Evolutionary conservation across 805 yeast genomes (phyloP), one percentile per base, ranked within the genome.

Genomic region (Candida railenensis): DNA sequence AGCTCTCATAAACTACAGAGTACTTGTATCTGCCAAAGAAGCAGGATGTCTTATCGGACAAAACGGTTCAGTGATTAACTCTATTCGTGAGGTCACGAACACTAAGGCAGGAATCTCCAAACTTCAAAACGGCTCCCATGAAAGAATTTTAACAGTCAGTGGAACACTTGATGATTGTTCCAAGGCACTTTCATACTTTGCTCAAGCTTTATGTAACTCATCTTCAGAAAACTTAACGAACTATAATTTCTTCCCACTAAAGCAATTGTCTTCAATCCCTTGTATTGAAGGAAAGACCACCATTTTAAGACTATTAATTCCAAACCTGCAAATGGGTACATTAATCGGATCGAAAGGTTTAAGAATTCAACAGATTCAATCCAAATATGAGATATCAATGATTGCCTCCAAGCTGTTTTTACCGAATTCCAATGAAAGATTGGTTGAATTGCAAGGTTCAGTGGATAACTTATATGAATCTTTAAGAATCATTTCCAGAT

Each of bases 41-140:
- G 91, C 96, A 11, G 96, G 96, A 15, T 87, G 89, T 50, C 81
- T 90, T 51, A 90, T 90, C 55, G 97, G 97, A 45, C 86, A 86
- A 53, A 85, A 81, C 53, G 97, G 97, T 40, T 73, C 77, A 42
- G 85, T 85, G 46, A 89, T 90, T 49, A 86, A 90, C 46, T 75
- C 78, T 32, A 80, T 90, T 40, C 76, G 96, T 53, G 89, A 81
- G 42, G 78, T 78, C 48, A 87, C 92, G 25, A 77, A 78, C 46
- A 89, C 90, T 48, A 87, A 85, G 61, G 96, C 96, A 3, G 96
- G 95, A 15, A 89, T 90, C 40, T 85, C 96, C 12, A 85, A 85
- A 56, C 83, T 87, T 34, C 81, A 83, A 32, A 84, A 83, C 12
- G 94, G 95, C 18, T 84, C 89, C 48, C 83, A 85, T 30, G 96